phyloP scores from a whole-genome alignment of 257 asterid species.

The Solanum tacnaense region DNA sequence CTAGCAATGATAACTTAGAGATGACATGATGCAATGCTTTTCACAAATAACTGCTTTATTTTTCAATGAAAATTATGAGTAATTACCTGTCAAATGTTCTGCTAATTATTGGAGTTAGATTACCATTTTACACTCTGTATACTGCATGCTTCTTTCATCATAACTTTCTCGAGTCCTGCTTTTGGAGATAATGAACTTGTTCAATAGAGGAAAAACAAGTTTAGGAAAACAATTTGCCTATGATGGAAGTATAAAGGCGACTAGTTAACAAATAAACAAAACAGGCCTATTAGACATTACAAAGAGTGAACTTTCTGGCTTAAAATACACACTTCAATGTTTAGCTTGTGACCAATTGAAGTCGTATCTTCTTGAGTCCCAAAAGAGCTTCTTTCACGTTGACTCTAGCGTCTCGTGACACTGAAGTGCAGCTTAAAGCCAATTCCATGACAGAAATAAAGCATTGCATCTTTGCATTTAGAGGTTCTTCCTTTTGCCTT shows the following conservation, averaged over 20 bases:
- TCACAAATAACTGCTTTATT: background rate
- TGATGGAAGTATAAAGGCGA: background rate
- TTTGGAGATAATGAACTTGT: background rate
- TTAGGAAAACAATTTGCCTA: background rate
- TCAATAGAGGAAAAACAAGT: background rate
- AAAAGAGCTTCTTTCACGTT: constrained; percentile 8
- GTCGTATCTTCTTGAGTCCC: constrained; percentile 12
- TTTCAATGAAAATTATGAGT: background rate
- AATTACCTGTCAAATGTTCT: background rate
- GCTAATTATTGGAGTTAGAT: background rate
- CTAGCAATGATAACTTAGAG: background rate
- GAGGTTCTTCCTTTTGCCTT: background rate
- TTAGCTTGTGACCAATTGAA: background rate
- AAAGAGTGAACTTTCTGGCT: background rate
- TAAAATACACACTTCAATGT: background rate
- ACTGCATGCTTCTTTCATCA: background rate
- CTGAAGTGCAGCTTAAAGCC: constrained; percentile 18
- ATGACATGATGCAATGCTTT: background rate
- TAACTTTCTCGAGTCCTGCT: background rate
- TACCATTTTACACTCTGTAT: background rate
- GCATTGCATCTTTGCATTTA: background rate
- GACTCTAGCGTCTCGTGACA: constrained; percentile 10
- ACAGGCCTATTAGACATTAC: background rate
- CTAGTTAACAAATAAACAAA: background rate
- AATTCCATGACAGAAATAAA: constrained; percentile 7